Evolutionary conservation across 139 green algal species (phyloP), one percentile per base, ranked within the genome.

Genomic region (Mychonastes homosphaera): DNA sequence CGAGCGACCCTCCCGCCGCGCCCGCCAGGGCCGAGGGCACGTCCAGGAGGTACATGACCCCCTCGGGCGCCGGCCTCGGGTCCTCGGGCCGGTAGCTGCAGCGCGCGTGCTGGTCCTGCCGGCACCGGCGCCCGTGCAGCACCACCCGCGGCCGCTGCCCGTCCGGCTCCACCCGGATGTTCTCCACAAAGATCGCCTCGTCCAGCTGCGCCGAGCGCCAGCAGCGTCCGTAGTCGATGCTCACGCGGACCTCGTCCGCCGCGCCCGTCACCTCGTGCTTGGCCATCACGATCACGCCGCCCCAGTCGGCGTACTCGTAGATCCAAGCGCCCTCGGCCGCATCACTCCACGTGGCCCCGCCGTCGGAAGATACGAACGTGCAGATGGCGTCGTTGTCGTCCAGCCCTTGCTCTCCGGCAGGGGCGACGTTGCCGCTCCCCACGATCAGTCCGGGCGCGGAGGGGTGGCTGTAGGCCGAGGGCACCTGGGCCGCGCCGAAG

Each of bases 231-330:
- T 90, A 76, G 67, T 98, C 87, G 12, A 81, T 40, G 19, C 72
- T 86, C 68, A 95, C 92, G 29, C 27, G 13, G 5, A 56, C 47
- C 47, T 68, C 53, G 43, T 54, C 33, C 13, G 69, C 76, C 16
- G 54, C 43, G 3, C 65, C 65, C 16, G n/a, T 59, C 10, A 63
- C 61, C 50, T 77, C 54, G 64, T 97, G 82, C 16, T 63, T 65
- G 0, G 83, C 79, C 75, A 93, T 85, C 15, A 95, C 68, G 21
- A 98, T 73, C 9, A 95, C 46, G n/a, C 85, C 84, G 10, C 91
- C 91, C 64, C 84, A 79, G 70, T 96, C 86, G 16, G 88, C 88
- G 62, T 86, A 92, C 76, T 97, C 89, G 62, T 90, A 96, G 62
- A 93, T 92, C 51, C 80, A 76, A 1, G 80, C 56, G 26, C 84